Evolutionary conservation across 2,329 filamentous ascomycete genomes (phyloP).

Genomic region (Pyrenophora seminiperda): DNA sequence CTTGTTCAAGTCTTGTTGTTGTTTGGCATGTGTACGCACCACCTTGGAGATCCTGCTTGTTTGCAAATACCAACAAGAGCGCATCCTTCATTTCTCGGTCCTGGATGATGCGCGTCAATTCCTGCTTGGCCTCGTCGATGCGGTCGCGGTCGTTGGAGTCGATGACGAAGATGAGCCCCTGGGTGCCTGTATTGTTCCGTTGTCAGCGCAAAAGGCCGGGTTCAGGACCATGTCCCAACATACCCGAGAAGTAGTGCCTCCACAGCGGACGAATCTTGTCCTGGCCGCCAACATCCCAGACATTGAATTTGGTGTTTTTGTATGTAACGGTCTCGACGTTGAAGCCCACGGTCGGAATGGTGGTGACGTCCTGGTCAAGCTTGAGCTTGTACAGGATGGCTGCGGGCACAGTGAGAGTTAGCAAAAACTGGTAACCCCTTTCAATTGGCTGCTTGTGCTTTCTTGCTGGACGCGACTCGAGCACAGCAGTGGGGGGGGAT

Average conservation of each 20-base stretch:
- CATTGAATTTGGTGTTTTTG: constrained; percentile 99
- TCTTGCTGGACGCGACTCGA: not conserved
- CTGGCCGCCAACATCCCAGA: constrained; percentile 99
- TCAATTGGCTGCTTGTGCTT: not conserved
- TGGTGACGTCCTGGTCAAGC: constrained; percentile 98
- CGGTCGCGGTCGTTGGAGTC: constrained; percentile 98
- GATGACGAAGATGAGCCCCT: constrained; percentile 99
- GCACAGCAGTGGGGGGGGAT: no score
- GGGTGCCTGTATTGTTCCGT: constrained; percentile 67
- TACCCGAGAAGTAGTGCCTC: constrained; percentile 98
- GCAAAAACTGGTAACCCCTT: constrained; percentile 10
- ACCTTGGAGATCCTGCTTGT: constrained; percentile 96
- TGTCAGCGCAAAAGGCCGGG: constrained; percentile 27
- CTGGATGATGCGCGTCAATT: constrained; percentile 97
- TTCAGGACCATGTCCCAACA: constrained; percentile 33
- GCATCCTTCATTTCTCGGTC: constrained; percentile 98
- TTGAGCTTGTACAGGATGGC: constrained; percentile 99
- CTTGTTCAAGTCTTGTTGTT: not conserved
- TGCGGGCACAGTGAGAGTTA: constrained; percentile 35
- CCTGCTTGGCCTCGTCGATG: constrained; percentile 94
- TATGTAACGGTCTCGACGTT: constrained; percentile 99
- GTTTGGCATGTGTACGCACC: constrained; percentile 62
- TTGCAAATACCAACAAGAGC: constrained; percentile 95
- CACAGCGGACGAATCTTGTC: constrained; percentile 99
- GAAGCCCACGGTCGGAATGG: constrained; percentile 99